Base-by-base conservation (phyloP, 2,329 filamentous ascomycete species). In the Thielaviopsis ethacetica region DNA sequence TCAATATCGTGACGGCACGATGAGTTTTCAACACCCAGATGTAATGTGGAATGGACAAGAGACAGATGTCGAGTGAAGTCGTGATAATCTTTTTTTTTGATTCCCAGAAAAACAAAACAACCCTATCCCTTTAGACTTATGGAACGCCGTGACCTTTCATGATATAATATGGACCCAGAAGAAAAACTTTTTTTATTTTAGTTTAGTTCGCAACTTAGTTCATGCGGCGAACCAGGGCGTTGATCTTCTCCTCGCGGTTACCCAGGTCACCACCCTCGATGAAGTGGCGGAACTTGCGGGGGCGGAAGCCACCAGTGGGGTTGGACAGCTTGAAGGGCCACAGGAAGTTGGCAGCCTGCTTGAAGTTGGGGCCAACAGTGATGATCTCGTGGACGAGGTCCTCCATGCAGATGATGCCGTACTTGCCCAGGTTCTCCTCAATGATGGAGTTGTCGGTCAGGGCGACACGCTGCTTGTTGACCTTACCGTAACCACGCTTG, bases 271-370 rank as follows among this genome's bases (percentile, higher is more conserved):
- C 93, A 76, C 91, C 93, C 82, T 96, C 88, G 65, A 97, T 88
- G 80, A 88, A 97, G 81, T 97, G 91, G 82, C 90, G 93, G 85
- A 97, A 97, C 82, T 97, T 98, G 78, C 93, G 83, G 69, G 86
- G 76, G 68, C 86, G 86, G 89, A 97, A 98, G 66, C 93, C 91
- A 74, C 93, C 93, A 68, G 79, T 97, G 72, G 93, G 93, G 84
- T 95, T 96, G 83, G 84, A 90, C 67, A 98, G 87, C 87, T 98
- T 97, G 85, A 98, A 98, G 72, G 93, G 93, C 93, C 93, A 98
- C 67, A 97, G 79, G 85, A 97, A 97, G 86, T 97, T 98, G 80
- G 85, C 83, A 70, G 88, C 90, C 81, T 96, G 91, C 86, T 96
- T 97, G 87, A 93, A 94, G 85, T 97, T 97, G 80, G 91, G 91